These are phyloP conservation scores for Sphaerulina vaccinii DNA, from an alignment of 2,329 filamentous ascomycete species.

Conservation along the genomic window DNA sequence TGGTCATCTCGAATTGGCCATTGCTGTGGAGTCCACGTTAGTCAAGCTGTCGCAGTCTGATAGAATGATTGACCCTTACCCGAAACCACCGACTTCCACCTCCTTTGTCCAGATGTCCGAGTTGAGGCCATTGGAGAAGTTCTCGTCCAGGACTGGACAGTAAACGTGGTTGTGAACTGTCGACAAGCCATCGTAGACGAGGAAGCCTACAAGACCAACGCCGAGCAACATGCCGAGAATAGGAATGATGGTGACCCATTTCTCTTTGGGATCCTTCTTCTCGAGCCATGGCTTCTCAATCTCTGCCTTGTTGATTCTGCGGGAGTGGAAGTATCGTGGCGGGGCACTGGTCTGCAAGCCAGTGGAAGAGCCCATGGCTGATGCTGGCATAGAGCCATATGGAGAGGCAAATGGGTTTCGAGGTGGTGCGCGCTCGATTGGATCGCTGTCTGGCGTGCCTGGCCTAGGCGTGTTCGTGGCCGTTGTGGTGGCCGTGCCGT, in stretches of 20 bases:
- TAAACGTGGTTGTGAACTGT: constrained; percentile 74
- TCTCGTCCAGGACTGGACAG: constrained; percentile 65
- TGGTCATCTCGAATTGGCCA: constrained; percentile 78
- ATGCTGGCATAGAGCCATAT: constrained; percentile 46
- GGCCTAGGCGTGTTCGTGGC: constrained; percentile 39
- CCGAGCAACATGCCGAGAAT: constrained; percentile 69
- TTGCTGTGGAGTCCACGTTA: constrained; percentile 53
- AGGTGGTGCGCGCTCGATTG: constrained; percentile 31
- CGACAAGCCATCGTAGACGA: constrained; percentile 72
- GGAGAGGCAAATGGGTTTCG: constrained; percentile 42
- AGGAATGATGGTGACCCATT: constrained; percentile 82
- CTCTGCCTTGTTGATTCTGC: constrained; percentile 69
- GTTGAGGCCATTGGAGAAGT: constrained; percentile 59
- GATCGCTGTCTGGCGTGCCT: constrained; percentile 40
- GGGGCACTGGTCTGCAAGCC: constrained; percentile 35
- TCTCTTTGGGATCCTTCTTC: constrained; percentile 74
- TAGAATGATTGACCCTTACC: constrained; percentile 52
- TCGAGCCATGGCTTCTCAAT: constrained; percentile 74
- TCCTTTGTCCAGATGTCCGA: constrained; percentile 69
- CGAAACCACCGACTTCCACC: constrained; percentile 71
- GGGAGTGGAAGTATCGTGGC: constrained; percentile 67
- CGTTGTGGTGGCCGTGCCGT: constrained; percentile 33
- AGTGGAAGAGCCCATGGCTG: constrained; percentile 44
- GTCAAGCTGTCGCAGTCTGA: constrained; percentile 4
- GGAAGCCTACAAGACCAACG: constrained; percentile 64